These are phyloP conservation scores for Gymnopus androsaceus DNA, from an alignment of 1,284 basidiomycete genomes.

Conservation along the genomic window DNA sequence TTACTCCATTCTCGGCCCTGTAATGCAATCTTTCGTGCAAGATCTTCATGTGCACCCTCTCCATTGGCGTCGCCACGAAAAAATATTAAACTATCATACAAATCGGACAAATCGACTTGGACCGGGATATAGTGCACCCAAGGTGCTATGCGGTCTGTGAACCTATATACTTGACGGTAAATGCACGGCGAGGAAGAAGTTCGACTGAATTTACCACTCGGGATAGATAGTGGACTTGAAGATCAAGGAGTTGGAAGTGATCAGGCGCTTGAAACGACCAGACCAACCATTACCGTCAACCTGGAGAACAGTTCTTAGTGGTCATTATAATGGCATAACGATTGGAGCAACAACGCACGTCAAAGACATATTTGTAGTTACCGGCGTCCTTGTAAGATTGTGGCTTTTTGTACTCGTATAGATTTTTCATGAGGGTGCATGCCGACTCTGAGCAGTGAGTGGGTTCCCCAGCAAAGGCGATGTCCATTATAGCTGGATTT, in stretches of 20 bases:
- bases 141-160: slow-evolving; percentile 36
- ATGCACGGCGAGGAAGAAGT: background rate
- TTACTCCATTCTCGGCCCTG: slow-evolving; percentile 54
- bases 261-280: slow-evolving; percentile 65
- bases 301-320: slow-evolving; percentile 28
- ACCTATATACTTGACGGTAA: slow-evolving; percentile 18
- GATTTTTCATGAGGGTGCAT: slow-evolving; percentile 38
- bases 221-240: slow-evolving; percentile 73
- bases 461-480: slow-evolving; percentile 56
- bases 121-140: slow-evolving; percentile 62
- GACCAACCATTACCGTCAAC: slow-evolving; percentile 74
- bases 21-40: slow-evolving; percentile 51
- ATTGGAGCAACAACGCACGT: slow-evolving; percentile 42
- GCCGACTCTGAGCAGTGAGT: slow-evolving; percentile 46
- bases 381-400: slow-evolving; percentile 50
- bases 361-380: slow-evolving; percentile 66
- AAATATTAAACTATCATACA: slow-evolving; percentile 55
- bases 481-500: slow-evolving; percentile 57
- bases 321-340: no score
- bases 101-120: slow-evolving; percentile 46
- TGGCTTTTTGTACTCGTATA: slow-evolving; percentile 50
- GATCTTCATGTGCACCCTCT: slow-evolving; percentile 44
- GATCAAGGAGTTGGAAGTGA: slow-evolving; percentile 61
- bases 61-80: slow-evolving; percentile 46
- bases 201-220: slow-evolving; percentile 55